Evolutionary conservation across 2,329 filamentous ascomycete genomes (phyloP), one percentile per base, ranked within the genome.

Genomic region (Fusarium haematococcum): DNA sequence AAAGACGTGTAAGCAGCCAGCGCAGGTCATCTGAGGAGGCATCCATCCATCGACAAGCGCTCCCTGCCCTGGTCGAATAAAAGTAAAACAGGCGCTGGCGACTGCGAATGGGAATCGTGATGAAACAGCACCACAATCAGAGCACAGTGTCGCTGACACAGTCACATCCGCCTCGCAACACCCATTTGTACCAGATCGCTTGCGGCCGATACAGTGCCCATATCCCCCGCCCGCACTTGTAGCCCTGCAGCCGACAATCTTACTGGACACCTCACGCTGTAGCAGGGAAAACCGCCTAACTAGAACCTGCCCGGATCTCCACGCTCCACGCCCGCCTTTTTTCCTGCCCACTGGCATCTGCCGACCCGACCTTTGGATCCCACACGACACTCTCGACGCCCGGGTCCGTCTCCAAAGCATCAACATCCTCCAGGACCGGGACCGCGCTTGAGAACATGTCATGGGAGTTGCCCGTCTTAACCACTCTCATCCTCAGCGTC

Each of bases 381-480:
- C 73, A 74, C 73, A 74, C 78, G 73, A 73, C 41, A 33, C 27
- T 63, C 63, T 62, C 66, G 70, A 73, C 73, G 70, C 68, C 65
- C 65, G 74, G 71, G 70, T 70, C 70, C 62, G 75, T 75, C 75
- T 73, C 69, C 66, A 69, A 78, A 72, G 68, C 69, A 69, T 60
- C 69, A 73, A 63, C 65, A 61, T 70, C 68, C 68, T 66, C 69
- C 70, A 73, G 79, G 73, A 69, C 70, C 68, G 75, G 69, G 75
- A 74, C 65, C 70, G 77, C 79, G 78, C 79, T 54, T 80, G 82
- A 83, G 83, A 84, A 83, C 80, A 84, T 84, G 83, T 83, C 82
- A 83, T 84, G 83, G 83, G 82, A 83, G 81, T 81, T 82, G 73
- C 78, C 82, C 78, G 79, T 80, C 75, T 83, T 83, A 79, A 84